Percentiles rank a stretch among this genome's conserved stretches.
These are phyloP conservation scores for Cardamine occulta DNA, from an alignment of 345 rosid species.

Conservation along the genomic window DNA sequence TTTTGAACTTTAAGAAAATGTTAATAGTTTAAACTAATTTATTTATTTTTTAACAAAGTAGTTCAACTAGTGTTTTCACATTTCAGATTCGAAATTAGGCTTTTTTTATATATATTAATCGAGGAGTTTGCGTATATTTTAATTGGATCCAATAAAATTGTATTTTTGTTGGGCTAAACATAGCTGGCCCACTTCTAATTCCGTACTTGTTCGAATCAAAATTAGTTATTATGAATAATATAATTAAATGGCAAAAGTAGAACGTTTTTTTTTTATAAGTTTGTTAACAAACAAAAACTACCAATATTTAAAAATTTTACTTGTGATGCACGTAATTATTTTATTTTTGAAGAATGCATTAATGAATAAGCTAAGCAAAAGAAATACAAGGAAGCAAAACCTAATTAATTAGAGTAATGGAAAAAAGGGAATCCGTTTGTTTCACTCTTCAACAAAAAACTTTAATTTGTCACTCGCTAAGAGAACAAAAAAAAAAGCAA, in stretches of 20 bases:
- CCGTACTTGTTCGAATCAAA: background rate
- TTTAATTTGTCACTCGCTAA: background rate
- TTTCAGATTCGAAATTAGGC: background rate
- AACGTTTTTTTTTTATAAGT: background rate
- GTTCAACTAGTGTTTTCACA: background rate
- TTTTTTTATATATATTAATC: background rate
- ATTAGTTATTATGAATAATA: background rate
- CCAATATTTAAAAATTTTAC: background rate
- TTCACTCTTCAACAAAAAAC: background rate
- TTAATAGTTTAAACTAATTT: background rate
- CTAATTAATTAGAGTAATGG: background rate
- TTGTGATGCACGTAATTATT: background rate
- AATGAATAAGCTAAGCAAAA: background rate
- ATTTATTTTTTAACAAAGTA: too few relatives aligned
- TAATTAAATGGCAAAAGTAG: background rate
- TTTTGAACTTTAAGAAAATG: background rate
- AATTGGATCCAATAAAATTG: background rate
- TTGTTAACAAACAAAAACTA: background rate
- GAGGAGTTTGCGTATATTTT: background rate
- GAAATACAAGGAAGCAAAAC: background rate
- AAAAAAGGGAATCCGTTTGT: background rate
- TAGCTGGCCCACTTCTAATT: conserved; percentile 3
- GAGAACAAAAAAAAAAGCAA: background rate
- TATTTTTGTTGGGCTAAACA: background rate
- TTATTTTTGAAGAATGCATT: background rate